phyloP scores from a whole-genome alignment of 2,329 filamentous ascomycete genomes.

The Colletotrichum sp. region DNA sequence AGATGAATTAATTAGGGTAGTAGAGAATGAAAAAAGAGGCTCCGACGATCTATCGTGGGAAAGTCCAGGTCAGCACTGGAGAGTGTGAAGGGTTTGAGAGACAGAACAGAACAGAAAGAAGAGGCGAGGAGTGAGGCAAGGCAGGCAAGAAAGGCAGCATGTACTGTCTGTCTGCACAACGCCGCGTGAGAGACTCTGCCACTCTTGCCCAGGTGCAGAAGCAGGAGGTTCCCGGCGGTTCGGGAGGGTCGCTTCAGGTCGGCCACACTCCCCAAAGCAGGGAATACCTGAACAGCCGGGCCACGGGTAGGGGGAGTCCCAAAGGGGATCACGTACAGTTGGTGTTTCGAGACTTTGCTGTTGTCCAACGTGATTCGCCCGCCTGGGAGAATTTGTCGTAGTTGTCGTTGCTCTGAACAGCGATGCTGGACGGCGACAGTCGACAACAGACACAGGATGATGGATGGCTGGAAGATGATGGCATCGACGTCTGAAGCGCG shows the following conservation, averaged over 20 bases:
- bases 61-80: conserved; percentile 5
- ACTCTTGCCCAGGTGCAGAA: conserved; percentile 29
- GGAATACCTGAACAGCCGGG: conserved; percentile 34
- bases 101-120: not conserved
- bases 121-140: conserved; percentile 13
- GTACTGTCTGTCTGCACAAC: conserved; percentile 5
- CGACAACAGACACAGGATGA: not conserved
- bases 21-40: not conserved
- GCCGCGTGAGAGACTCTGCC: conserved; percentile 1
- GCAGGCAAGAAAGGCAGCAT: conserved; percentile 16
- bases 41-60: conserved; percentile 11
- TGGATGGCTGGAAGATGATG: not conserved
- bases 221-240: conserved; percentile 25
- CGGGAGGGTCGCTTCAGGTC: conserved; percentile 27
- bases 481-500: conserved; percentile 7
- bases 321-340: conserved; percentile 45
- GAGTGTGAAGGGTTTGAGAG: not conserved
- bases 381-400: conserved; percentile 20
- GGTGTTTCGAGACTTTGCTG: conserved; percentile 43
- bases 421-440: not conserved
- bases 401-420: not conserved
- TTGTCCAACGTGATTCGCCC: conserved; percentile 26
- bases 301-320: conserved; percentile 33
- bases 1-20: conserved; percentile 15
- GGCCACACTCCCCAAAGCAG: conserved; percentile 25